Base-by-base conservation (phyloP, 2,329 filamentous ascomycete genomes). In the Lasiodiplodia gonubiensis region DNA sequence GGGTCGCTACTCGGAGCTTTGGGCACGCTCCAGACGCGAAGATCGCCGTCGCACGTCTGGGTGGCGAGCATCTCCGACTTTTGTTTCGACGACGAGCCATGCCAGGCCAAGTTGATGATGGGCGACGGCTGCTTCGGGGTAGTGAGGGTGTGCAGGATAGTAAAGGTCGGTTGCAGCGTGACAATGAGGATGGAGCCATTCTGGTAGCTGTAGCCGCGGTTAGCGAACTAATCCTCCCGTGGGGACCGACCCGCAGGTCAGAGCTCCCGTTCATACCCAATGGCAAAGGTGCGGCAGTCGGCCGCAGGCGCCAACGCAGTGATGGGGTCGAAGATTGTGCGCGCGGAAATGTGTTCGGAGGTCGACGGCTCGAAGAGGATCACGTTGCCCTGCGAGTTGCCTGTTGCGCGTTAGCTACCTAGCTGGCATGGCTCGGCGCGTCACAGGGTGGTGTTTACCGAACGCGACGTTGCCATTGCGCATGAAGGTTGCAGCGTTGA, bases 41-140 rank as follows among this genome's bases (percentile, higher is more conserved):
- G 83, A 75, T 99, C 94, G 23, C 95, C 94, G 75, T 97, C 94
- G 63, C 91, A 87, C 3, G 93, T 95, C 80, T 98, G 94, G 10
- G 93, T 92, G 1, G 94, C 94, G 74, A 99, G 83, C 95, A 99
- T 99, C 75, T 98, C 94, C 0, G 95, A 97, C 80, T 97, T 97
- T 79, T 97, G 94, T 71, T 94, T 92, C 0, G 94, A 91, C 0
- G 95, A 97, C 0, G 95, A 97, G 46, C 94, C 94, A 84, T 99
- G 95, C 95, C 95, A 99, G 68, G 93, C 88, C 23, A 99, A 82
- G 10, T 89, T 92, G 4, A 94, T 89, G 61, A 99, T 93, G 2
- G 93, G 91, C 0, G 94, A 97, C 1, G 95, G 94, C 1, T 88
- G 88, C 73, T 92, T 86, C 0, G 91, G 91, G 0, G 93, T 97